Percentiles rank a stretch among this genome's conserved stretches.
Evolutionary conservation across 2,329 filamentous ascomycete species (phyloP).

Genomic region (Westerdykella ornata): DNA sequence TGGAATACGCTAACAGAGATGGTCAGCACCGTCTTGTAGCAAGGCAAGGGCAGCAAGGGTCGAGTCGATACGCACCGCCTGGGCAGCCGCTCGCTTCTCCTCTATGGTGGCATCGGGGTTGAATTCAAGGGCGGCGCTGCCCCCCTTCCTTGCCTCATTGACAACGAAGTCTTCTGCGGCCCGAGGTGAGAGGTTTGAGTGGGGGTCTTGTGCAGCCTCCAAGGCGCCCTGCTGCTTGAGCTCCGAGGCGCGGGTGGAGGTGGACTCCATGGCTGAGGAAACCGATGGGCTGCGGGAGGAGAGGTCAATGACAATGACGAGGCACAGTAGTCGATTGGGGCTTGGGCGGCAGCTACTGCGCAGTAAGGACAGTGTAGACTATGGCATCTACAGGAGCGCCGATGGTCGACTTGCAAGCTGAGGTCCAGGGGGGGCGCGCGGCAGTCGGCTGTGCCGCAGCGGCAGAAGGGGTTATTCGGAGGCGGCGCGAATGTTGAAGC

Average conservation of each 20-base stretch:
- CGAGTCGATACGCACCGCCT: conserved; percentile 54
- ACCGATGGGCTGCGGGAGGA: not conserved
- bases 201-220: conserved; percentile 67
- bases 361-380: conserved; percentile 1
- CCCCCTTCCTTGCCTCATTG: conserved; percentile 70
- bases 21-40: conserved; percentile 5
- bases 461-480: too few species aligned
- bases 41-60: conserved; percentile 2
- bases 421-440: too few species aligned
- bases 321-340: not conserved
- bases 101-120: conserved; percentile 76
- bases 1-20: conserved; percentile 58
- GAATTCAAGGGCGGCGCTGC: conserved; percentile 75
- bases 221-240: conserved; percentile 75
- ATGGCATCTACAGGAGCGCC: too few species aligned
- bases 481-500: too few species aligned
- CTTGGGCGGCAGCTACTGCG: conserved; percentile 6
- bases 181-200: conserved; percentile 60
- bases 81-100: conserved; percentile 74
- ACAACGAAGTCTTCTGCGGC: conserved; percentile 69
- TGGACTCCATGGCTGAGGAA: conserved; percentile 22
- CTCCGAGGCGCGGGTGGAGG: conserved; percentile 47
- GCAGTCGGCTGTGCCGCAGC: too few species aligned
- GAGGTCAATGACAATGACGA: conserved; percentile 5
- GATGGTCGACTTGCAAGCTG: not conserved